Evolutionary conservation across 805 yeast species (phyloP).

Genomic region (Yarrowia alimentaria): DNA sequence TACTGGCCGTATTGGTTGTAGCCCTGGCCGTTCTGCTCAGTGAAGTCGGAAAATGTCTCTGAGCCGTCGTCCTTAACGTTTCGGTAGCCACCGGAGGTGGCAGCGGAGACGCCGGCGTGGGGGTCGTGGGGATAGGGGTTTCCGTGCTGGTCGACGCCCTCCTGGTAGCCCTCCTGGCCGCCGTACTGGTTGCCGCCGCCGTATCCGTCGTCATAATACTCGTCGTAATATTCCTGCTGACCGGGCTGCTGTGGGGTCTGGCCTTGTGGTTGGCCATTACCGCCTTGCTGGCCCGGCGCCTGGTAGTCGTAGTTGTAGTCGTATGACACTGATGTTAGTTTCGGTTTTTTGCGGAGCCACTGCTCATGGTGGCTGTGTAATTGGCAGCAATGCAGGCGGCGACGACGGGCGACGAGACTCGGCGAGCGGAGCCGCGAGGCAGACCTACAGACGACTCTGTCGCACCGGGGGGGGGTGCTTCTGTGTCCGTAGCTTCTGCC

Average conservation of each 20-base stretch:
- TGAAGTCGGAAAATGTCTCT: slow-evolving; percentile 45
- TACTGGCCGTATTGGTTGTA: slow-evolving; percentile 38
- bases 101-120: slow-evolving; percentile 43
- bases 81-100: slow-evolving; percentile 41
- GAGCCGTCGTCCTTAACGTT: slow-evolving; percentile 39
- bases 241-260: slow-evolving; percentile 32
- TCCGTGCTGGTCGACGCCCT: slow-evolving; percentile 42
- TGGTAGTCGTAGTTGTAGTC: slow-evolving; percentile 34
- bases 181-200: slow-evolving; percentile 30
- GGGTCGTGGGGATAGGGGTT: slow-evolving; percentile 46
- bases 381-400: no score
- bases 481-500: not conserved
- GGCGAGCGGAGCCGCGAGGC: no score
- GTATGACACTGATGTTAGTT: slow-evolving; percentile 31
- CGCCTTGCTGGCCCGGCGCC: slow-evolving; percentile 29
- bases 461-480: no score
- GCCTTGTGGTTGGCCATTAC: slow-evolving; percentile 33
- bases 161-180: slow-evolving; percentile 37
- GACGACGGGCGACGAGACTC: no score
- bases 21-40: slow-evolving; percentile 37
- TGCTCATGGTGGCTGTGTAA: no score
- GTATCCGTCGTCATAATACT: slow-evolving; percentile 30
- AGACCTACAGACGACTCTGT: no score
- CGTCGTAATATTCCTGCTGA: slow-evolving; percentile 35
- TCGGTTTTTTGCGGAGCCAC: no score